Conservation (phyloP, 2,329 filamentous ascomycete genomes). For the Ophiocordyceps unilateralis region DNA sequence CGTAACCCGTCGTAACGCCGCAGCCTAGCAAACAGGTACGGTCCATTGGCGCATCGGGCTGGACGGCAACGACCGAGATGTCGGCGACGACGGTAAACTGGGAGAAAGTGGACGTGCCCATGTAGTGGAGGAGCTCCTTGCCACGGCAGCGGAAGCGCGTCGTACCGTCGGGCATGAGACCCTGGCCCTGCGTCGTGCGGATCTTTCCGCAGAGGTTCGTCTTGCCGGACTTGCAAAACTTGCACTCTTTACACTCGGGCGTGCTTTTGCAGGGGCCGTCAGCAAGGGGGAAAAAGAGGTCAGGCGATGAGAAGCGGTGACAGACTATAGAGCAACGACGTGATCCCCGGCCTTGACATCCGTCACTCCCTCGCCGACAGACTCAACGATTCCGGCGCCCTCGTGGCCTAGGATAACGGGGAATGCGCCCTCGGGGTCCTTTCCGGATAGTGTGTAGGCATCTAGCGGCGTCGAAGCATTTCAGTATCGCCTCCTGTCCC, state of each 20-base stretch:
- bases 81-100: constrained; percentile 98
- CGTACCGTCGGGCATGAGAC: constrained; percentile 94
- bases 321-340: constrained; percentile 74
- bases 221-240: constrained; percentile 99
- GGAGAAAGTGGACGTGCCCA: constrained; percentile 97
- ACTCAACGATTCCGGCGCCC: constrained; percentile 83
- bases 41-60: constrained; percentile 83
- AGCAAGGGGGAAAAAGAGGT: background rate
- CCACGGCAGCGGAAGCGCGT: constrained; percentile 89
- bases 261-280: constrained; percentile 46
- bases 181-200: constrained; percentile 84
- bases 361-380: constrained; percentile 85
- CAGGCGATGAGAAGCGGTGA: constrained; percentile 2
- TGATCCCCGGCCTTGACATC: constrained; percentile 88
- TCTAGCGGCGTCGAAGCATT: constrained; percentile 29
- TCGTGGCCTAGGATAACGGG: constrained; percentile 81
- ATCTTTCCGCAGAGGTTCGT: constrained; percentile 99
- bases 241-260: constrained; percentile 93
- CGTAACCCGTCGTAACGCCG: constrained; percentile 97
- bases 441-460: constrained; percentile 88
- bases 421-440: constrained; percentile 92
- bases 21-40: constrained; percentile 90
- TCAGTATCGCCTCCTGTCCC: background rate
- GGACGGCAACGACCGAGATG: constrained; percentile 92
- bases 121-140: constrained; percentile 92